These are phyloP conservation scores for Nowakowskiella sp. DNA, from an alignment of 192 early-diverging fungal genomes.

Conservation along the genomic window DNA sequence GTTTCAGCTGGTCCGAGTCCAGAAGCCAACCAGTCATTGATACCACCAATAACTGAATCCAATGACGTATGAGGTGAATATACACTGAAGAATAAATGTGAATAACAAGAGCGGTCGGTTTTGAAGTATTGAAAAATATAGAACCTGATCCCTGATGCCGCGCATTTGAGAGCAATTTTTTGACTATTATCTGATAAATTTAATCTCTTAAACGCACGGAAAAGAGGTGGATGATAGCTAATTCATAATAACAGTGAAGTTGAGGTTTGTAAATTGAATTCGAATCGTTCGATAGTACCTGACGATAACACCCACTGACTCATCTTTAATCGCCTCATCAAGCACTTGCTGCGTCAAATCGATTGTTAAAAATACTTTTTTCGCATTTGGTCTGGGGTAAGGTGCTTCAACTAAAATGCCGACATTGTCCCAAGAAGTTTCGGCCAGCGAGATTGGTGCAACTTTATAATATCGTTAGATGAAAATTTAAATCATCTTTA, in stretches of 20 bases:
- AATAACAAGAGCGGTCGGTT: neutral
- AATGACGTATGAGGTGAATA: constrained; percentile 87
- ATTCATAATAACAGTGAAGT: constrained; percentile 1
- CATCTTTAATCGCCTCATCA: constrained; percentile 58
- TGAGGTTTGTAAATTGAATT: neutral
- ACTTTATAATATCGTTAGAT: no score
- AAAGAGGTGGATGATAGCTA: constrained; percentile 91
- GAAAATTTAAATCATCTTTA: no score
- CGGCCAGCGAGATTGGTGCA: constrained; percentile 76
- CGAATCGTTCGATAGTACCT: constrained; percentile 18
- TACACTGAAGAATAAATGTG: constrained; percentile 28
- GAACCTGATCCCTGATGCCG: constrained; percentile 75
- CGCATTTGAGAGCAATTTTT: constrained; percentile 68
- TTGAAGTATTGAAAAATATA: constrained; percentile 4
- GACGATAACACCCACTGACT: constrained; percentile 72
- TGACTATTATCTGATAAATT: constrained; percentile 69
- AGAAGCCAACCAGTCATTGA: constrained; percentile 88
- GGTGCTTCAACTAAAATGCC: constrained; percentile 86
- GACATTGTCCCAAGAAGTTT: constrained; percentile 84
- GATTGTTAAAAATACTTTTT: constrained; percentile 81
- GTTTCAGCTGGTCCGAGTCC: constrained; percentile 38
- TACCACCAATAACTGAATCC: constrained; percentile 70
- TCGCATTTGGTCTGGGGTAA: constrained; percentile 59
- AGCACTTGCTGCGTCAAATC: constrained; percentile 75
- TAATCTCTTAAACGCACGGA: constrained; percentile 71